A percentile compares a stretch with the other conserved stretches of the same genome.
phyloP scores from a whole-genome alignment of 2,329 filamentous ascomycete genomes.

The Trichophyton benhamiae region DNA sequence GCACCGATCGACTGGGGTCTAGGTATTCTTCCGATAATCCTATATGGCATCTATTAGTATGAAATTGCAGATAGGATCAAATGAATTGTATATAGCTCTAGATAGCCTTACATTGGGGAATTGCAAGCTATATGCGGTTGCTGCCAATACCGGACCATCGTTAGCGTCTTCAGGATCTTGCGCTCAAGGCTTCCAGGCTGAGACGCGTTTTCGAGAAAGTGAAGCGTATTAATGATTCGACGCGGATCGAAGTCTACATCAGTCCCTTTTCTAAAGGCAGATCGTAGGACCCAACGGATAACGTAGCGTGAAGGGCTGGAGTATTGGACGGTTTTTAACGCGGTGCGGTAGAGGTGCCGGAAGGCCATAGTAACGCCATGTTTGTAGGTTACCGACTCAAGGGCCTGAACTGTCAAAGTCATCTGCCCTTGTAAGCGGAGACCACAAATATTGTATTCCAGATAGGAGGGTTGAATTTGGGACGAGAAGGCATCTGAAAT shows the following conservation, averaged over 20 bases:
- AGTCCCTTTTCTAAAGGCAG: conserved; percentile 30
- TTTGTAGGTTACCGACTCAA: conserved; percentile 14
- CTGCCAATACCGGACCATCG: conserved; percentile 35
- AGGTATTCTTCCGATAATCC: not conserved
- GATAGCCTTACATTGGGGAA: conserved; percentile 21
- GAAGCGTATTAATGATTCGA: conserved; percentile 34
- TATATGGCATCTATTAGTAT: not conserved
- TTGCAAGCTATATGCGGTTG: conserved; percentile 17
- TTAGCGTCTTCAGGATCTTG: conserved; percentile 35
- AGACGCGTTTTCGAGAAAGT: conserved; percentile 34
- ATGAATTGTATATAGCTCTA: not conserved
- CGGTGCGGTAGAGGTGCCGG: conserved; percentile 43
- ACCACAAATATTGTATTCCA: not conserved
- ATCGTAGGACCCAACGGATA: conserved; percentile 34
- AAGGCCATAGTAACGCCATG: conserved; percentile 40
- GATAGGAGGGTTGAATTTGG: not conserved
- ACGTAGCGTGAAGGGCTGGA: conserved; percentile 45
- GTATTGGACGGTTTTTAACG: conserved; percentile 44
- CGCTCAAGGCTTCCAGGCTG: conserved; percentile 33
- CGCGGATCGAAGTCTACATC: conserved; percentile 27
- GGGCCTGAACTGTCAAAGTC: conserved; percentile 12
- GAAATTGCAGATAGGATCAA: not conserved
- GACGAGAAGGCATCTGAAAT: not conserved
- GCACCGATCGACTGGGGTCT: conserved; percentile 22
- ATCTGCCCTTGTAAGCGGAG: conserved; percentile 2